phyloP scores from a whole-genome alignment of 2,329 filamentous ascomycete genomes.

The Calonectria hongkongensis region DNA sequence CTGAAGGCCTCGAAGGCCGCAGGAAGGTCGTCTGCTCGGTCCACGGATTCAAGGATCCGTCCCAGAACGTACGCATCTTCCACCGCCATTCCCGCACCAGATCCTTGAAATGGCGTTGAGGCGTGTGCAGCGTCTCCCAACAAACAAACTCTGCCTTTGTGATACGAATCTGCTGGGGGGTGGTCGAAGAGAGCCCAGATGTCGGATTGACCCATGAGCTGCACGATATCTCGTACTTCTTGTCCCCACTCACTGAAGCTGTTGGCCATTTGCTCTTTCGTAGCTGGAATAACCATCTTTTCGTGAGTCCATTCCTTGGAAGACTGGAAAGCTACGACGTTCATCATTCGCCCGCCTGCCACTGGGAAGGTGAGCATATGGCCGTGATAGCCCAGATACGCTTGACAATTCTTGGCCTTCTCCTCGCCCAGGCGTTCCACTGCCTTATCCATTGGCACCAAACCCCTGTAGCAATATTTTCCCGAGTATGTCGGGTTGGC shows the following conservation, averaged over 20 bases:
- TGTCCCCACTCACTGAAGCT: conserved; percentile 29
- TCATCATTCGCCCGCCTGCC: conserved; percentile 34
- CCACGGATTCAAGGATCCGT: conserved; percentile 24
- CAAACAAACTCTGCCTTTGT: conserved; percentile 34
- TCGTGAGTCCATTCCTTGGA: conserved; percentile 32
- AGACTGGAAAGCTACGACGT: conserved; percentile 37
- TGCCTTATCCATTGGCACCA: conserved; percentile 40
- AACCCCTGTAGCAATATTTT: conserved; percentile 37
- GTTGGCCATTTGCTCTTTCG: conserved; percentile 30
- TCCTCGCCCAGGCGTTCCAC: conserved; percentile 36
- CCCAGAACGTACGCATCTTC: conserved; percentile 58
- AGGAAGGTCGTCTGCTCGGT: conserved; percentile 27
- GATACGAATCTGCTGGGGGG: conserved; percentile 21
- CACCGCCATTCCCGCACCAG: conserved; percentile 37
- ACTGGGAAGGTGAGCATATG: conserved; percentile 42
- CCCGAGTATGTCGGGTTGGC: conserved; percentile 27
- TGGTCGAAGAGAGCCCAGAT: conserved; percentile 32
- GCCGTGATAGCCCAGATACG: conserved; percentile 34
- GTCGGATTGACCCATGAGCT: conserved; percentile 35
- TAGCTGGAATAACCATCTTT: conserved; percentile 31
- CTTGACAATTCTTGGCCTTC: conserved; percentile 36
- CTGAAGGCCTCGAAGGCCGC: conserved; percentile 35
- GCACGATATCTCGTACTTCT: conserved; percentile 30
- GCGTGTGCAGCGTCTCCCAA: conserved; percentile 42
- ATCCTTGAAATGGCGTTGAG: conserved; percentile 36